Conservation (phyloP, 352 stramenopile genomes). For the Pythium aquatile region DNA sequence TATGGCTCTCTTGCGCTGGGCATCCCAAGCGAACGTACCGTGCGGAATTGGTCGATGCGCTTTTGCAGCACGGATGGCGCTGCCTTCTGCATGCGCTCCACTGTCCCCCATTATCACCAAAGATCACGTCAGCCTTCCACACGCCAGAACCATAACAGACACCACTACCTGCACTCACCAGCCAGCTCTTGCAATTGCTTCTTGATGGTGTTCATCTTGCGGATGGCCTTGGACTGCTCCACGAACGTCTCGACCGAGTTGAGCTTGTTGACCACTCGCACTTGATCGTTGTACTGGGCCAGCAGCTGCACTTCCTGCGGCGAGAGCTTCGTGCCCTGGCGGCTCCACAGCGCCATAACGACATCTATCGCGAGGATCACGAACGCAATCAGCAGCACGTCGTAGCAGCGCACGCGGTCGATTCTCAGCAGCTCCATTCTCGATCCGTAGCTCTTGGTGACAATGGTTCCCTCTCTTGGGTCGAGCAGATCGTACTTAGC, state of each 20-base stretch:
- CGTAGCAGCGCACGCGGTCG: slow-evolving; percentile 57
- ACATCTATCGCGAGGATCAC: slow-evolving; percentile 56
- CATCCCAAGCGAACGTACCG: slow-evolving; percentile 34
- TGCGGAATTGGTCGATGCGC: slow-evolving; percentile 68
- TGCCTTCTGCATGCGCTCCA: slow-evolving; percentile 62
- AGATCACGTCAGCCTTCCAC: not conserved
- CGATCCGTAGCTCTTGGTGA: not conserved
- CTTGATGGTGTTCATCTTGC: slow-evolving; percentile 84
- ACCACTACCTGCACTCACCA: slow-evolving; percentile 31
- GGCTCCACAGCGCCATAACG: slow-evolving; percentile 53
- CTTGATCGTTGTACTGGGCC: slow-evolving; percentile 72
- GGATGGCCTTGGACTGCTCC: slow-evolving; percentile 82
- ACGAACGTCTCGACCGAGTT: slow-evolving; percentile 89
- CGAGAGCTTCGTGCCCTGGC: slow-evolving; percentile 51
- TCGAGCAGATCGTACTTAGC: slow-evolving; percentile 15
- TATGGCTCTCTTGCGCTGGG: no score
- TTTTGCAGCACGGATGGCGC: slow-evolving; percentile 74
- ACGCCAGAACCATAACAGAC: not conserved
- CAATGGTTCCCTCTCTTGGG: not conserved
- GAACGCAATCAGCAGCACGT: slow-evolving; percentile 66
- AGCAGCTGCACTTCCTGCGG: slow-evolving; percentile 54
- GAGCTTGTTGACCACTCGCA: slow-evolving; percentile 75
- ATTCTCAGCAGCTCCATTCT: slow-evolving; percentile 40
- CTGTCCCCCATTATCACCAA: slow-evolving; percentile 22
- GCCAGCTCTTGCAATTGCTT: slow-evolving; percentile 83